Percentiles rank a stretch among this genome's conserved stretches.
Evolutionary conservation across 2,329 filamentous ascomycete genomes (phyloP).

Genomic region (Diaporthe eres): DNA sequence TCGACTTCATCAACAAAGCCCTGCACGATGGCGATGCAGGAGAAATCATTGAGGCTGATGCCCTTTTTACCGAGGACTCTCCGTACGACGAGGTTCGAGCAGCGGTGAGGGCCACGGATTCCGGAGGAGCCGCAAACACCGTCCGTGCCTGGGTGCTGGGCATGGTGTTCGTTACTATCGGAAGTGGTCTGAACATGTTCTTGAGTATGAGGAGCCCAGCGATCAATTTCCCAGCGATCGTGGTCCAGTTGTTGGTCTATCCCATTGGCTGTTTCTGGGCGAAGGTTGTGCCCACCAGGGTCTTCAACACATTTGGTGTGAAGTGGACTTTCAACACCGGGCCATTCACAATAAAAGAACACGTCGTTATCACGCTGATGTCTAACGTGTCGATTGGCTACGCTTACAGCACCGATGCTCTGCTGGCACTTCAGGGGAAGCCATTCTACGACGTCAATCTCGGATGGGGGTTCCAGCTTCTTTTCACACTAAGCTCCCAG

Average conservation of each 20-base stretch:
- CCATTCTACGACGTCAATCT: conserved; percentile 58
- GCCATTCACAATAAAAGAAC: conserved; percentile 62
- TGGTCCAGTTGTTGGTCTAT: conserved; percentile 59
- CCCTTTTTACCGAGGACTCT: conserved; percentile 53
- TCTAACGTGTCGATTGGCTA: conserved; percentile 57
- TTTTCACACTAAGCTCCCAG: conserved; percentile 64
- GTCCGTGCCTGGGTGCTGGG: conserved; percentile 61
- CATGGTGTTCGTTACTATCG: conserved; percentile 59
- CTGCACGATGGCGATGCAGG: conserved; percentile 50
- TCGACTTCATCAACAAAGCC: conserved; percentile 50
- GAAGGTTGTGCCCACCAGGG: conserved; percentile 55
- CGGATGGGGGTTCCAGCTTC: conserved; percentile 63
- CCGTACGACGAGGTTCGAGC: conserved; percentile 59
- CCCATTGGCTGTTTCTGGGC: conserved; percentile 61
- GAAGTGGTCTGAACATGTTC: conserved; percentile 56
- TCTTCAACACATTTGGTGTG: conserved; percentile 58
- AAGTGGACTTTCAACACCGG: conserved; percentile 60
- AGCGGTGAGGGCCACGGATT: conserved; percentile 60
- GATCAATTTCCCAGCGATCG: conserved; percentile 55
- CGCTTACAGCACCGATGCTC: conserved; percentile 57
- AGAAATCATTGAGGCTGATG: conserved; percentile 51
- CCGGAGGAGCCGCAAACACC: conserved; percentile 58
- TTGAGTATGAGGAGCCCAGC: conserved; percentile 52
- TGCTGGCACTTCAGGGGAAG: conserved; percentile 57
- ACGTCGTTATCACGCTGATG: conserved; percentile 60